Base-by-base conservation (phyloP, 2,329 filamentous ascomycete species). In the Cryphonectria naterciae region DNA sequence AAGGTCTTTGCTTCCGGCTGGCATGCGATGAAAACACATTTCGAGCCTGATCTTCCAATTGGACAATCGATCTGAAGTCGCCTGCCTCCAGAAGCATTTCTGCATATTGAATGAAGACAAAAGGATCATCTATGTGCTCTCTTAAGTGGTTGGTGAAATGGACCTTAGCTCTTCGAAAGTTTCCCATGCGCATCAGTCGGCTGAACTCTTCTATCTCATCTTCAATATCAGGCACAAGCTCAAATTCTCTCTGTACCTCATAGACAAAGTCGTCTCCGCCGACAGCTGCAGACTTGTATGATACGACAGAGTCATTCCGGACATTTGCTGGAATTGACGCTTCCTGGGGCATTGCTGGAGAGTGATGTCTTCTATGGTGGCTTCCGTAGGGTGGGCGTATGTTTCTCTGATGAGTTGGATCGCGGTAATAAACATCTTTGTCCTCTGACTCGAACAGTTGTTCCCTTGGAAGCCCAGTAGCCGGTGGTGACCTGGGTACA, bases 31-130 rank as follows among this genome's bases (percentile, higher is more conserved):
- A 22, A 32, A 67, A 43, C n/a, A 60, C 66, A 25, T 39, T n/a
- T 0, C 22, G 37, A 17, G 54, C 54, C 7, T 37, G 35, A 7
- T n/a, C 41, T 11, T 60, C 66, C n/a, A 68, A 37, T 25, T 43
- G 28, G 15, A 62, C 37, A 17, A 68, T 13, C 13, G 66, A 61
- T 17, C 66, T 74, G 58, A 77, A 78, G 46, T 78, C 75, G 8
- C 77, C 77, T 66, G 77, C 75, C 54, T 75, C 70, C 25, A 77
- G 70, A 5, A 79, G 69, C 32, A 78, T 65, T n/a, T 78, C 77
- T 15, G 75, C 75, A 28, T 77, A 79, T 25, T 73, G 75, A 15
- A 78, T 70, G 4, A 78, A 70, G 0, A 79, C 69, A 32, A 77
- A 76, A 2, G 77, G 76, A 25, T 75, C 74, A 32, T 74, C 69